Base-by-base conservation (phyloP, 192 early-diverging fungal species). In the Dispira simplex region DNA sequence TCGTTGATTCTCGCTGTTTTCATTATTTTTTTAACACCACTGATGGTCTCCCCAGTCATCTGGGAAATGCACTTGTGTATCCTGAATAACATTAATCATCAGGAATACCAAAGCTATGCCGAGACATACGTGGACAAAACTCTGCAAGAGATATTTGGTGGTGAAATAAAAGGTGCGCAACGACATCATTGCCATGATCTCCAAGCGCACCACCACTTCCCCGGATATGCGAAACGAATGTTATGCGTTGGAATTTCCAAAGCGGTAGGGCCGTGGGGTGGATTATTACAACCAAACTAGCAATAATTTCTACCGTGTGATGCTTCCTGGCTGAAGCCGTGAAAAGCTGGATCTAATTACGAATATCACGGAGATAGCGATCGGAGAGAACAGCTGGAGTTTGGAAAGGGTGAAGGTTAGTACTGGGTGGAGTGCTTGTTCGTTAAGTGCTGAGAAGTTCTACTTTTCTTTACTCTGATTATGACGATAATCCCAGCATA, bases 91-190 rank as follows among this genome's bases (percentile, higher is more conserved):
- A 2, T 13, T 1, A 5, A 27, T 8, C 58, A 60, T 13, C 9
- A 11, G 13, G 21, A 44, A 44, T 60, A 60, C 58, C 28, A 60
- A 27, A 18, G 14, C 1, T 60, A 60, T 44, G 58, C 58, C 58
- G 18, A 28, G 27, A 13, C 44, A 18, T 60, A 60, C 58, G 39
- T 44, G 27, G 27, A 18, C 58, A 60, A 60, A 44, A 60, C 58
- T 12, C 18, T 60, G 21, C 58, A 60, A 44, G 58, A 60, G 13
- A 60, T 60, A 1, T 60, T 60, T 60, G 58, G 58, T 44, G n/a
- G 8, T 8, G 58, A 60, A 21, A 44, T n/a, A 60, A 27, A 27
- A 60, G 3, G 21, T 60, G 11, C 58, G 58, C 43, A 18, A 28
- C 11, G 39, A 60, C 18, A 60, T 60, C 39, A 60, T 44, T 3